phyloP scores from a whole-genome alignment of 2,329 filamentous ascomycete genomes.

The Nemania diffusa region DNA sequence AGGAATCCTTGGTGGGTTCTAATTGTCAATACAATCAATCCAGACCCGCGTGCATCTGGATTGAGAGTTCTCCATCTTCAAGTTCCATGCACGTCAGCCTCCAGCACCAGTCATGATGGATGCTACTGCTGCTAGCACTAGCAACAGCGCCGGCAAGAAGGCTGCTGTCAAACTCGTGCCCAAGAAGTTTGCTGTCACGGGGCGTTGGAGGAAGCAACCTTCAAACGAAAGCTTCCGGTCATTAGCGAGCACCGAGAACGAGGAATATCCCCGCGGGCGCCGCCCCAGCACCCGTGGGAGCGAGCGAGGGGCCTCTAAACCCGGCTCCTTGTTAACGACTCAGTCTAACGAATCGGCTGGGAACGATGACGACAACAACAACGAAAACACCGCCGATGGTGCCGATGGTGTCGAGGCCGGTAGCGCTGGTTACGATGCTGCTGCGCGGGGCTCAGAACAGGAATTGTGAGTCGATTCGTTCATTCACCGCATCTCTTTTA shows the following conservation, averaged over 20 bases:
- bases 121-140: slow-evolving; percentile 36
- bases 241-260: slow-evolving; percentile 47
- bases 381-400: not conserved
- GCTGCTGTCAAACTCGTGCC: slow-evolving; percentile 56
- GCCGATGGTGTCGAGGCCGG: slow-evolving; percentile 5
- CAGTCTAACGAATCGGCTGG: slow-evolving; percentile 39
- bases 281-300: slow-evolving; percentile 42
- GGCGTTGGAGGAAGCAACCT: slow-evolving; percentile 58
- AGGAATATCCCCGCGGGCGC: slow-evolving; percentile 46
- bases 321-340: slow-evolving; percentile 40
- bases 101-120: slow-evolving; percentile 40
- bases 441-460: slow-evolving; percentile 51
- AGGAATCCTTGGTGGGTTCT: not conserved
- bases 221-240: slow-evolving; percentile 53
- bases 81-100: slow-evolving; percentile 18
- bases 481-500: slow-evolving; percentile 1
- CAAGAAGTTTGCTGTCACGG: slow-evolving; percentile 60
- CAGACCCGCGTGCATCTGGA: slow-evolving; percentile 2
- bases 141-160: slow-evolving; percentile 34
- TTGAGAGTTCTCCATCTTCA: not conserved
- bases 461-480: slow-evolving; percentile 46
- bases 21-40: not conserved
- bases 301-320: slow-evolving; percentile 24
- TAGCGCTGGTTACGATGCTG: slow-evolving; percentile 45
- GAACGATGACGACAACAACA: slow-evolving; percentile 45